Evolutionary conservation across 768 basidiomycete genomes (phyloP), one percentile per base, ranked within the genome.

Genomic region (Auricularia cornea): DNA sequence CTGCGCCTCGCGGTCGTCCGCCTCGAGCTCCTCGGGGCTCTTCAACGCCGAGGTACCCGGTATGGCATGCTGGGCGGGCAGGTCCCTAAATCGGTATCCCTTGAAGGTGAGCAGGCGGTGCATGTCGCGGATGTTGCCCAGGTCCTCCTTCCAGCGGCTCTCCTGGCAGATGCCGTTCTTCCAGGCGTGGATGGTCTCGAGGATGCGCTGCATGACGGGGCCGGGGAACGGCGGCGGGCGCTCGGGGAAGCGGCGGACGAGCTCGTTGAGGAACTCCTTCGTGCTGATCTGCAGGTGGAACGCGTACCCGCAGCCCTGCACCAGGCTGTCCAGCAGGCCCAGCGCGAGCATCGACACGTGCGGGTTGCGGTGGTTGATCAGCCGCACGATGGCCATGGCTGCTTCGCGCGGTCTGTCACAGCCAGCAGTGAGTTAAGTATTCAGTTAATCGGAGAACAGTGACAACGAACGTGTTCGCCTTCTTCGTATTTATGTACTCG

Each of bases 91-190:
- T 20, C 88, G 81, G 44, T 64, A 63, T 60, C 59, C 97, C 72
- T 98, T 99, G 82, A 95, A 98, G 5, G 86, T 89, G 68, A 99
- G 74, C 61, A 99, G 74, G 28, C 96, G 79, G 74, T 98, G 92
- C 97, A 99, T 99, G 76, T 99, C 97, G 68, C 96, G 76, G 64
- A 99, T 97, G 70, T 98, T 98, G 10, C 92, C 92, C 57, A 99
- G 78, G 75, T 98, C 96, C 64, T 98, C 97, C 72, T 92, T 93
- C 87, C 93, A 95, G 72, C 95, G 86, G 56, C 89, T 91, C 33
- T 90, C 88, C 0, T 79, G 71, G 71, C 96, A 98, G 54, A 99
- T 90, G 2, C 88, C 88, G 71, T 95, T 92, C 77, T 94, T 97
- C 97, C 97, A 99, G 59, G 81, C 79, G 67, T 96, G 85, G 48